Evolutionary conservation across 805 yeast species (phyloP).

Genomic region (Candida sonorensis): DNA sequence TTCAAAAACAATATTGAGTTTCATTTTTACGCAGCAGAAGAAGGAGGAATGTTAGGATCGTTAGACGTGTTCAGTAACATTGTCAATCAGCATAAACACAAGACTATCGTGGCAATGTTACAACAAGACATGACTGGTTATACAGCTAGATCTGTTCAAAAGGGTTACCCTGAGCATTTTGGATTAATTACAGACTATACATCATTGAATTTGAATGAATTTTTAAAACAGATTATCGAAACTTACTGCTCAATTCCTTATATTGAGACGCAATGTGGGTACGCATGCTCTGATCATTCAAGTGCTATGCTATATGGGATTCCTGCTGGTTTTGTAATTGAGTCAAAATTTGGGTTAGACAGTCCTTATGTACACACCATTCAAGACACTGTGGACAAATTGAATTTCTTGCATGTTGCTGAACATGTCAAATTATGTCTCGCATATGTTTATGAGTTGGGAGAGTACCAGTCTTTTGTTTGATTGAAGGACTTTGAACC

Average conservation of each 20-base stretch:
- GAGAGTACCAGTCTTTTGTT: too few relatives aligned
- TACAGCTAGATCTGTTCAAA: conserved; percentile 42
- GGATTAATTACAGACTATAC: conserved; percentile 79
- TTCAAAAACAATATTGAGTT: conserved; percentile 69
- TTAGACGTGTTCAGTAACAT: conserved; percentile 65
- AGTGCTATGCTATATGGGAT: conserved; percentile 77
- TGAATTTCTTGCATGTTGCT: conserved; percentile 70
- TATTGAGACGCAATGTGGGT: conserved; percentile 76
- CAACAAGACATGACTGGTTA: conserved; percentile 96
- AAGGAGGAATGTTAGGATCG: conserved; percentile 85
- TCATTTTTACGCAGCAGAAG: conserved; percentile 93
- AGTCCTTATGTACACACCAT: conserved; percentile 72
- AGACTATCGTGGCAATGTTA: conserved; percentile 69
- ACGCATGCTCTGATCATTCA: conserved; percentile 91
- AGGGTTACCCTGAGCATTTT: conserved; percentile 53
- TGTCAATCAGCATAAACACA: conserved; percentile 25
- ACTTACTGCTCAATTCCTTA: conserved; percentile 62
- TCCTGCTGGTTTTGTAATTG: conserved; percentile 80
- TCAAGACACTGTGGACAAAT: conserved; percentile 73
- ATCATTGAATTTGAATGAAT: conserved; percentile 45
- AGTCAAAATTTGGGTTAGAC: conserved; percentile 57
- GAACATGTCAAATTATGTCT: conserved; percentile 76
- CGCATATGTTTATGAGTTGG: conserved; percentile 69
- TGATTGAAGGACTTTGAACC: too few relatives aligned
- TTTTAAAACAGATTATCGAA: conserved; percentile 54